These are phyloP conservation scores for Primulina tabacum DNA, from an alignment of 257 asterid species.

Conservation along the genomic window DNA sequence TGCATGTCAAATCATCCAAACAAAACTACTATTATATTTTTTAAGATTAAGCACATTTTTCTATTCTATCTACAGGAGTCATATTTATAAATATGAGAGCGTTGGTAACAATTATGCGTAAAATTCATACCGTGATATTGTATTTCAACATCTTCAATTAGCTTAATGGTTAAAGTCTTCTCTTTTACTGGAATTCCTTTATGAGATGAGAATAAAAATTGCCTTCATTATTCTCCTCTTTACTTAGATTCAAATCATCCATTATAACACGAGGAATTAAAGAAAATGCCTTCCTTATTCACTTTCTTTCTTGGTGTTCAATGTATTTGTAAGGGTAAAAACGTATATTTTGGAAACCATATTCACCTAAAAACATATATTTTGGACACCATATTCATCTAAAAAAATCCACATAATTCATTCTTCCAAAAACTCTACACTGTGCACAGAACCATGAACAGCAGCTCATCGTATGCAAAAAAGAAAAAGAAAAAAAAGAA, in stretches of 20 bases:
- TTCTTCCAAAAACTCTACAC: not conserved
- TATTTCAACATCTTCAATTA: not conserved
- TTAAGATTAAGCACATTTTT: not conserved
- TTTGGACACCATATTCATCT: not conserved
- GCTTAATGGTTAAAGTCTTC: not conserved
- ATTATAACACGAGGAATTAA: not conserved
- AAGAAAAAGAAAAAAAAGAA: no score
- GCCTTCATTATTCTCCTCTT: not conserved
- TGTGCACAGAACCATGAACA: not conserved
- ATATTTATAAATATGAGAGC: no score
- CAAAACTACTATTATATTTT: no score
- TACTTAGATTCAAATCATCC: not conserved
- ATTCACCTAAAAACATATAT: not conserved
- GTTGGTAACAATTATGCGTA: no score
- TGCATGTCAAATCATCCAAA: not conserved
- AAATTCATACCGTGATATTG: no score
- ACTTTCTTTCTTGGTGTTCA: not conserved
- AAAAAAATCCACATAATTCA: not conserved
- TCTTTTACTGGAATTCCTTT: not conserved
- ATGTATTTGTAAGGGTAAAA: no score
- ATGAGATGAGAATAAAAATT: not conserved
- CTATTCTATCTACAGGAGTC: no score
- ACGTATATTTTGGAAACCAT: not conserved
- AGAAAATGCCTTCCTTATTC: not conserved
- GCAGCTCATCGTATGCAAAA: not conserved